These are phyloP conservation scores for Casuarina equisetifolia DNA, from an alignment of 306 rosid species.

Conservation along the genomic window DNA sequence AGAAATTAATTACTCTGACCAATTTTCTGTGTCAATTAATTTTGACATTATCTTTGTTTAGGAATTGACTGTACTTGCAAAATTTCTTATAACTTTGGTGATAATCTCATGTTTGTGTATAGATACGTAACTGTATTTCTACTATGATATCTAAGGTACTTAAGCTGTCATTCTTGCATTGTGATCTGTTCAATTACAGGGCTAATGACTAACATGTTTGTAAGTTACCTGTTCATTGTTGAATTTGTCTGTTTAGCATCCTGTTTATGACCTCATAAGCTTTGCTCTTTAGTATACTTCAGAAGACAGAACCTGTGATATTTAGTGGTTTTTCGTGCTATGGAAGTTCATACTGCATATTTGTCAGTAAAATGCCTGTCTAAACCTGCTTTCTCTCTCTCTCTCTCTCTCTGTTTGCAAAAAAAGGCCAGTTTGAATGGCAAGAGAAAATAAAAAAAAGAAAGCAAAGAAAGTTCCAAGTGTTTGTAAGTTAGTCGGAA, in stretches of 20 bases:
- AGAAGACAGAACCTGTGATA: background rate
- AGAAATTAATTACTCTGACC: background rate
- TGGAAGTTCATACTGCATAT: background rate
- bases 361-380: background rate
- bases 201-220: background rate
- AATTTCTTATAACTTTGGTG: background rate
- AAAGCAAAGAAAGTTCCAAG: background rate
- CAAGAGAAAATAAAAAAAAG: background rate
- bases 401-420: background rate
- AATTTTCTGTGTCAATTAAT: background rate
- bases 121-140: background rate
- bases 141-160: background rate
- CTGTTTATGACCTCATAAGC: background rate
- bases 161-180: background rate
- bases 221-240: background rate
- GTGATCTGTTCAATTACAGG: background rate
- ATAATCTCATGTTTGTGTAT: background rate
- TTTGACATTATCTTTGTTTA: background rate
- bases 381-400: background rate
- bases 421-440: background rate
- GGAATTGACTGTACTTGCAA: background rate
- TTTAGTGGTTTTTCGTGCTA: background rate
- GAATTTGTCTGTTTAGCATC: background rate
- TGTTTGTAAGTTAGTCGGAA: background rate
- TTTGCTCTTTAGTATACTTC: background rate